A percentile compares a stretch with the other conserved stretches of the same genome.
Conservation (phyloP, 768 basidiomycete species). For the Termitomyces sp. region DNA sequence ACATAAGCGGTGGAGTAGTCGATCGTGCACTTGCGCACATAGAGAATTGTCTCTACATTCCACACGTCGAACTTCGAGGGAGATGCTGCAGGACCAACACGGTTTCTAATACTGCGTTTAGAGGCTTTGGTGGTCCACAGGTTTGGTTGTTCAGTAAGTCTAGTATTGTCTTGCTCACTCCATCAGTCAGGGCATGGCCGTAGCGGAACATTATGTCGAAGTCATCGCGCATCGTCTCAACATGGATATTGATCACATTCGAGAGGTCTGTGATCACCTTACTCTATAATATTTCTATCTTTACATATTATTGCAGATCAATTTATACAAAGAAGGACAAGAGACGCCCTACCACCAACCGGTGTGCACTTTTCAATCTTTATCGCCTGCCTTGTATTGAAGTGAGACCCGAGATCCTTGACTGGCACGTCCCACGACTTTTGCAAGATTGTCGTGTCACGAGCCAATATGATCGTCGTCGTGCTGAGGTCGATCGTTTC, state of each 20-base stretch:
- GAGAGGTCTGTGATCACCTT: constrained; percentile 3
- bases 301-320: constrained; percentile 1
- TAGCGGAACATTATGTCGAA: constrained; percentile 11
- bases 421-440: constrained; percentile 15
- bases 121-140: constrained; percentile 13
- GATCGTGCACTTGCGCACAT: constrained; percentile 12
- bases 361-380: not conserved
- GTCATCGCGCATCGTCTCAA: constrained; percentile 9
- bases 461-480: constrained; percentile 11
- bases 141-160: not conserved
- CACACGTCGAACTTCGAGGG: constrained; percentile 10
- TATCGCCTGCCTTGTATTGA: not conserved
- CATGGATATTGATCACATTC: constrained; percentile 12
- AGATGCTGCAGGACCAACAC: constrained; percentile 12
- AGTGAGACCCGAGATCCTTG: constrained; percentile 6
- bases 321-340: constrained; percentile 14
- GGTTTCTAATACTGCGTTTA: constrained; percentile 13
- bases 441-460: constrained; percentile 12
- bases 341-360: constrained; percentile 13
- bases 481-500: constrained; percentile 12
- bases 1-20: constrained; percentile 13
- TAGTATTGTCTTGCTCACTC: not conserved
- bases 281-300: not conserved
- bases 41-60: constrained; percentile 14
- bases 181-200: constrained; percentile 8